These are phyloP conservation scores for Lasiosphaeriaceae sp. DNA, from an alignment of 495 filamentous ascomycete genomes.

Conservation along the genomic window DNA sequence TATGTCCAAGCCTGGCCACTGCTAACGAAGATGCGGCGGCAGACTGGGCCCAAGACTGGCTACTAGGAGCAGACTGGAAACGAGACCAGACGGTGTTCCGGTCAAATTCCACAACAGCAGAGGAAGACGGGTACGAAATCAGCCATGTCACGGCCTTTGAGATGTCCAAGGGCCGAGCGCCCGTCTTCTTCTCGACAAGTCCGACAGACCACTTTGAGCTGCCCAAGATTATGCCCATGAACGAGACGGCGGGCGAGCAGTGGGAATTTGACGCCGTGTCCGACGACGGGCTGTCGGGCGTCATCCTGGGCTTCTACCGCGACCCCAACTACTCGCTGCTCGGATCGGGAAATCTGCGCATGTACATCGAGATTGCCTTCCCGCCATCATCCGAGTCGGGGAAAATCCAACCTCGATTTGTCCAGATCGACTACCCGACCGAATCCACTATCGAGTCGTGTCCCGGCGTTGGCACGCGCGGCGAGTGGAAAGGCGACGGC, in stretches of 20 bases:
- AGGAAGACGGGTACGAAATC: neutral
- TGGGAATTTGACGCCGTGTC: conserved; percentile 13
- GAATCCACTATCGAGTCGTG: conserved; percentile 8
- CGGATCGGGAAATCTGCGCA: conserved; percentile 5
- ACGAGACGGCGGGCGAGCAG: conserved; percentile 11
- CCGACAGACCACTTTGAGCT: conserved; percentile 7
- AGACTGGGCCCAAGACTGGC: too few relatives aligned
- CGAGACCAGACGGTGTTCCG: neutral
- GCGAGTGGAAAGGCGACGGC: conserved; percentile 5
- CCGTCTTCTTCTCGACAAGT: conserved; percentile 6
- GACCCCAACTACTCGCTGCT: conserved; percentile 11
- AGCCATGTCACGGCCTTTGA: conserved; percentile 6
- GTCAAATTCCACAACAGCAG: neutral
- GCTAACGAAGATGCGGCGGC: too few relatives aligned
- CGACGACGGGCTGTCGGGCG: conserved; percentile 4
- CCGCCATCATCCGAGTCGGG: neutral
- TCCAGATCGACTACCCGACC: conserved; percentile 9
- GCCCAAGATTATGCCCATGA: conserved; percentile 7
- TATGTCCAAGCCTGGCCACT: too few relatives aligned
- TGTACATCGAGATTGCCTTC: conserved; percentile 10
- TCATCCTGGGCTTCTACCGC: conserved; percentile 13
- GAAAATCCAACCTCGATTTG: conserved; percentile 6
- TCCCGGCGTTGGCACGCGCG: conserved; percentile 6
- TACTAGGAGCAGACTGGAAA: neutral
- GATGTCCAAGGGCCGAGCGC: conserved; percentile 9